Conservation (phyloP, 345 rosid genomes). For the Nasturtium officinale region DNA sequence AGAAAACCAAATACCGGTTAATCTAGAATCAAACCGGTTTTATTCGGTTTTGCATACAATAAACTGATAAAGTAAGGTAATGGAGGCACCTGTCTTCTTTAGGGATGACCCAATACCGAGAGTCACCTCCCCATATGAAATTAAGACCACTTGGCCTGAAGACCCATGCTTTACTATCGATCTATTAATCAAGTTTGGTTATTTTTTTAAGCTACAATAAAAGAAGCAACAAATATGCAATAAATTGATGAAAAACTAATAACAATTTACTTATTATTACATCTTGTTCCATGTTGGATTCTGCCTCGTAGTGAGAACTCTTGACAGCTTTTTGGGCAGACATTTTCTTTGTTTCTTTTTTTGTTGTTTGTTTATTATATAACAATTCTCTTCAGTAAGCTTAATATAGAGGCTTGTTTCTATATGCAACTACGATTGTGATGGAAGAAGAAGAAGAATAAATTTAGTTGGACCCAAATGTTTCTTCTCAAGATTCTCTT, state of each 20-base stretch:
- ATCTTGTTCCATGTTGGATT: conserved; percentile 43
- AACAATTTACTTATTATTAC: conserved; percentile 21
- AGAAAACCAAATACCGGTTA: not conserved
- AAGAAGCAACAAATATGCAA: not conserved
- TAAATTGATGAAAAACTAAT: not conserved
- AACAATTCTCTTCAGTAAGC: conserved; percentile 20
- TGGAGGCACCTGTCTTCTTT: conserved; percentile 36
- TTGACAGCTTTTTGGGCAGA: conserved; percentile 38
- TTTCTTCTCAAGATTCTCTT: conserved; percentile 6
- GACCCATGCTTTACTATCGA: conserved; percentile 41
- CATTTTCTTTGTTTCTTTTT: conserved; percentile 23
- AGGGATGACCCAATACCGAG: conserved; percentile 45
- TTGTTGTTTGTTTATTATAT: conserved; percentile 17
- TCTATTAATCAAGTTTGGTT: conserved; percentile 22
- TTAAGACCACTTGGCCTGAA: conserved; percentile 43
- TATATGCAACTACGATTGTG: conserved; percentile 3
- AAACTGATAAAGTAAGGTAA: not conserved
- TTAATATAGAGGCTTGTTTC: conserved; percentile 32
- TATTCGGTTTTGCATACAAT: not conserved
- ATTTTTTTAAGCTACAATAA: not conserved
- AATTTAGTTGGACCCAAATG: not conserved
- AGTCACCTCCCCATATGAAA: conserved; percentile 45
- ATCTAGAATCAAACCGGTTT: conserved; percentile 1
- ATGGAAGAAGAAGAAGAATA: conserved; percentile 30
- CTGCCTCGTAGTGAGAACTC: conserved; percentile 42